phyloP scores from a whole-genome alignment of 1,284 basidiomycete species.

The Fomitopsis palustris region DNA sequence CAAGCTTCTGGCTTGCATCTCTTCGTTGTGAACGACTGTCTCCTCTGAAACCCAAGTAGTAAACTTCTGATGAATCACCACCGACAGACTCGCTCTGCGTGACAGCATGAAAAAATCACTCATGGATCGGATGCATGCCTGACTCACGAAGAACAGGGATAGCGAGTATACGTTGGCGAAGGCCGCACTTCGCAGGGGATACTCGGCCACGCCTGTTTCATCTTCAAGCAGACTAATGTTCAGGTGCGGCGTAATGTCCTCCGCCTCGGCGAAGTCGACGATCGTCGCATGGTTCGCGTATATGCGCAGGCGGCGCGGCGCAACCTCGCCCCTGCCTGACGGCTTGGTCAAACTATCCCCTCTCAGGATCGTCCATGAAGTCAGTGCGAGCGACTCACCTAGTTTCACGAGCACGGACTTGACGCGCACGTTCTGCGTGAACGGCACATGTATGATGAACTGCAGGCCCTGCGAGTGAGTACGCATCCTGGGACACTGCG shows the following conservation, averaged over 20 bases:
- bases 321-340: conserved; percentile 65
- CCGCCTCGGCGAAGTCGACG: conserved; percentile 72
- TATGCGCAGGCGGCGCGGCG: conserved; percentile 64
- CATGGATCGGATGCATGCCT: not conserved
- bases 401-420: conserved; percentile 71
- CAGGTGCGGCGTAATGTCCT: conserved; percentile 62
- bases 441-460: conserved; percentile 79
- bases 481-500: not conserved
- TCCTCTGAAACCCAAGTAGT: conserved; percentile 80
- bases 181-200: conserved; percentile 70
- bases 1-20: conserved; percentile 58
- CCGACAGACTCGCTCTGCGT: conserved; percentile 57
- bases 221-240: conserved; percentile 70
- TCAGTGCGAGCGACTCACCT: conserved; percentile 39
- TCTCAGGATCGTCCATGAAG: not conserved
- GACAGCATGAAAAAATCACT: not conserved
- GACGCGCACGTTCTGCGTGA: conserved; percentile 72
- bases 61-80: conserved; percentile 60
- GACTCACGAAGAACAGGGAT: conserved; percentile 70
- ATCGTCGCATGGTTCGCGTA: conserved; percentile 71
- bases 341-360: conserved; percentile 9
- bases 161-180: conserved; percentile 73
- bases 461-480: conserved; percentile 24
- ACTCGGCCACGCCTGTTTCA: conserved; percentile 64
- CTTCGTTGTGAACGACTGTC: conserved; percentile 55